Evolutionary conservation across 331 rosid species (phyloP).

Genomic region (Rosa hybrid): DNA sequence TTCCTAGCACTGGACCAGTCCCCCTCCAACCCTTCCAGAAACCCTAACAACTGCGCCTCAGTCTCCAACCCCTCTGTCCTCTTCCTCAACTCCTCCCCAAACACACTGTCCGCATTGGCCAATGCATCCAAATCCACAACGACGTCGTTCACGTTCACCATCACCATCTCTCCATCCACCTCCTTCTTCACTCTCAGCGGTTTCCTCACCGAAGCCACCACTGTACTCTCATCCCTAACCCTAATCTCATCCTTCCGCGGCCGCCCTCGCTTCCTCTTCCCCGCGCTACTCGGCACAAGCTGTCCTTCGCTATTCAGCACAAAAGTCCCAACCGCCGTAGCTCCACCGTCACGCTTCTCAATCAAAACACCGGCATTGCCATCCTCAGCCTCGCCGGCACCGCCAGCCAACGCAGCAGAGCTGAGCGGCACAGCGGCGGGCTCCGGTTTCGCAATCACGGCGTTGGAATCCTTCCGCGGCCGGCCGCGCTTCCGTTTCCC

Average conservation of each 20-base stretch:
- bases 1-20: constrained; percentile 65
- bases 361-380: neutral
- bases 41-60: constrained; percentile 46
- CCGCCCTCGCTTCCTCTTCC: constrained; percentile 67
- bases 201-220: neutral
- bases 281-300: constrained; percentile 3
- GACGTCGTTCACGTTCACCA: constrained; percentile 20
- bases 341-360: constrained; percentile 8
- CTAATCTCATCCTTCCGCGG: constrained; percentile 46
- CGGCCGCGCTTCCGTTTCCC: constrained; percentile 40
- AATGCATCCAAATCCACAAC: constrained; percentile 29
- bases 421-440: neutral
- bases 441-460: neutral
- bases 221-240: neutral
- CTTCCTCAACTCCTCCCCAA: constrained; percentile 50
- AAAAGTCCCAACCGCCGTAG: neutral
- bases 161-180: constrained; percentile 21
- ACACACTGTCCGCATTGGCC: constrained; percentile 43
- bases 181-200: neutral
- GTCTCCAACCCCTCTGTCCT: constrained; percentile 58
- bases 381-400: neutral
- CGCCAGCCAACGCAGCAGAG: neutral
- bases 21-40: constrained; percentile 55
- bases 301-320: constrained; percentile 16
- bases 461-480: constrained; percentile 19